Evolutionary conservation across 306 rosid species (phyloP).

Genomic region (Pyrus communis): DNA sequence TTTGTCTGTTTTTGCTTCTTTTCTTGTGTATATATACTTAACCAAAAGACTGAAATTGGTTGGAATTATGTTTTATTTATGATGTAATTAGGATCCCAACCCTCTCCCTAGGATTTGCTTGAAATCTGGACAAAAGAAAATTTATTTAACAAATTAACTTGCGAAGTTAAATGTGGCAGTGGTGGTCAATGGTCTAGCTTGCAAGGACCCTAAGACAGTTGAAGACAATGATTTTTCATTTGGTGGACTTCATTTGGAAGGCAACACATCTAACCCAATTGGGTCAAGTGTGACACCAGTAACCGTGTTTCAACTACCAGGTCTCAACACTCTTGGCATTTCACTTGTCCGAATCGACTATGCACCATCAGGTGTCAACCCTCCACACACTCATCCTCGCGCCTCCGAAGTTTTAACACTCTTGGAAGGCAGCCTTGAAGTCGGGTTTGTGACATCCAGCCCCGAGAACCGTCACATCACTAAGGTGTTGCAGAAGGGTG

Average conservation of each 20-base stretch:
- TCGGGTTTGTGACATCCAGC: slow-evolving; percentile 29
- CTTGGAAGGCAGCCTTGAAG: slow-evolving; percentile 29
- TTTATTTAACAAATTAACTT: neutral
- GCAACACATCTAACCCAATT: slow-evolving; percentile 18
- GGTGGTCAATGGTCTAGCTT: slow-evolving; percentile 26
- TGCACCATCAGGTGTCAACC: slow-evolving; percentile 24
- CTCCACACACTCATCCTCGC: slow-evolving; percentile 47
- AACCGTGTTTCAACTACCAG: slow-evolving; percentile 17
- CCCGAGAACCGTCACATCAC: slow-evolving; percentile 22
- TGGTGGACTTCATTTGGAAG: slow-evolving; percentile 18
- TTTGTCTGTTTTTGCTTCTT: neutral
- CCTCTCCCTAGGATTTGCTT: too few relatives aligned
- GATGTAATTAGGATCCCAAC: neutral
- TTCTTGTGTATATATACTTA: neutral
- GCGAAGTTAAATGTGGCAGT: slow-evolving; percentile 15
- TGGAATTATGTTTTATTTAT: neutral
- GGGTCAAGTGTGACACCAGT: slow-evolving; percentile 24
- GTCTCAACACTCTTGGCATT: slow-evolving; percentile 33
- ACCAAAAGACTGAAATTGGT: neutral
- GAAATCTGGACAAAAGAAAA: too few relatives aligned
- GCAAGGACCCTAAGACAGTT: slow-evolving; percentile 29
- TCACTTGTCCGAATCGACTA: slow-evolving; percentile 29
- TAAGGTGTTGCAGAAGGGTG: slow-evolving; percentile 30
- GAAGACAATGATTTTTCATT: slow-evolving; percentile 15
- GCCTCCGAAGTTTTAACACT: slow-evolving; percentile 31